Base-by-base conservation (phyloP, 2,329 filamentous ascomycete species). In the Phoma sp. region DNA sequence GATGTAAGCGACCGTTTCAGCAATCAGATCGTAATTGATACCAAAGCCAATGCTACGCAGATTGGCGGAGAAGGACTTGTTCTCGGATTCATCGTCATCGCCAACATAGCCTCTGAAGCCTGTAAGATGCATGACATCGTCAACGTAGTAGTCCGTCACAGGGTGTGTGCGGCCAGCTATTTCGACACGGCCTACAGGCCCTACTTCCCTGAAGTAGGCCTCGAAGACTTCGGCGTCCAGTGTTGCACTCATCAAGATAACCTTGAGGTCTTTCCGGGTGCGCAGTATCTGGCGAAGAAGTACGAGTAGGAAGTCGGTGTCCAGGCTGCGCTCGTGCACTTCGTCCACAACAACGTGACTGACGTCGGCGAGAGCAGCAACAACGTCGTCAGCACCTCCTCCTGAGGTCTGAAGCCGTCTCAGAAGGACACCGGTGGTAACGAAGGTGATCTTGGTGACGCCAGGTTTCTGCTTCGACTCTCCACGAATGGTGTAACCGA, bases 311-410 rank as follows among this genome's bases (percentile, higher is more conserved):
- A 99, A 97, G 73, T 99, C 94, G 0, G 93, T 97, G 70, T 98
- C 95, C 9, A 99, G 80, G 76, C 91, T 96, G 50, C 94, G 87
- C 75, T 99, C 94, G 77, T 99, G 94, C 3, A 98, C 94, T 76
- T 99, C 94, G 72, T 99, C 94, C 39, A 98, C 92, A 17, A 98
- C 90, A 7, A 99, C 86, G 72, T 99, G 95, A 64, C 91, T 97
- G 59, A 99, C 88, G 74, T 97, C 91, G 6, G 91, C 90, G 41
- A 99, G 77, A 35, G 92, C 91, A 19, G 88, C 85, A 47, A 91
- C 84, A 1, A 96, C 87, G 69, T 96, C 91, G 22, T 93, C 88
- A 12, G 89, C 85, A 27, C 86, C 84, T 6, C 90, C 91, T 44
- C 92, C 91, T 4, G 91, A 93, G 0, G 91, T 95, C 76, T 99